Evolutionary conservation across 2,329 filamentous ascomycete genomes (phyloP).

Genomic region (Fusarium sp.): DNA sequence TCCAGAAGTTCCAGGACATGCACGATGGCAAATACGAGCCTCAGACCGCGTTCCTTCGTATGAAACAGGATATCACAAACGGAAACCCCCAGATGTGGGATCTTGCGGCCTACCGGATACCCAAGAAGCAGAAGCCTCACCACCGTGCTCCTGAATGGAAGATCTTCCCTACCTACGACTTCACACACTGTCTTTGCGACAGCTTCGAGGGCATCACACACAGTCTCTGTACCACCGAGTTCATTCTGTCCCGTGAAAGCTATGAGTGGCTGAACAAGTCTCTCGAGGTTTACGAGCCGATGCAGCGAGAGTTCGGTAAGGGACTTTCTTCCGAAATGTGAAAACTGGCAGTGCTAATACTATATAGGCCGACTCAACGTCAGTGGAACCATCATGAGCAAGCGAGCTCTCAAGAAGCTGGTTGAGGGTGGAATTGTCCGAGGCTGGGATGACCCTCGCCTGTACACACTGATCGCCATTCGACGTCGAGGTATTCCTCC

Average conservation of each 20-base stretch:
- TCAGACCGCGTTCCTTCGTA: conserved; percentile 86
- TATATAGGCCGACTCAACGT: conserved; percentile 69
- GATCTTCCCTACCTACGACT: conserved; percentile 97
- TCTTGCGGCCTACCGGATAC: conserved; percentile 88
- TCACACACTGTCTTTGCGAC: conserved; percentile 91
- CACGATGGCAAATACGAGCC: conserved; percentile 91
- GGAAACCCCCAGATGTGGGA: conserved; percentile 98
- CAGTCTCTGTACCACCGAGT: conserved; percentile 93
- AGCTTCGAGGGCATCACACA: conserved; percentile 94
- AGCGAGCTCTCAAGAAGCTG: conserved; percentile 85
- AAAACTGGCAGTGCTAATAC: not conserved
- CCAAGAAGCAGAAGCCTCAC: conserved; percentile 78
- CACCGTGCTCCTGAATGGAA: conserved; percentile 90
- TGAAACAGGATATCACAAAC: conserved; percentile 90
- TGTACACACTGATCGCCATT: conserved; percentile 89
- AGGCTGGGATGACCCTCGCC: conserved; percentile 91
- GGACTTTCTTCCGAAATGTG: too few relatives aligned
- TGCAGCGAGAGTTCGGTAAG: conserved; percentile 86
- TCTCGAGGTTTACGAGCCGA: conserved; percentile 87
- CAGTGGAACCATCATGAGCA: conserved; percentile 87
- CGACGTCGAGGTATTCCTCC: conserved; percentile 89
- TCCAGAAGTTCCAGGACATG: conserved; percentile 91
- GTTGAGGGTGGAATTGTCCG: conserved; percentile 84
- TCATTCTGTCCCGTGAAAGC: conserved; percentile 85
- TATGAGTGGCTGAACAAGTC: conserved; percentile 93